Conservation (phyloP, 495 filamentous ascomycete genomes). For the Penicillium egyptiacum region DNA sequence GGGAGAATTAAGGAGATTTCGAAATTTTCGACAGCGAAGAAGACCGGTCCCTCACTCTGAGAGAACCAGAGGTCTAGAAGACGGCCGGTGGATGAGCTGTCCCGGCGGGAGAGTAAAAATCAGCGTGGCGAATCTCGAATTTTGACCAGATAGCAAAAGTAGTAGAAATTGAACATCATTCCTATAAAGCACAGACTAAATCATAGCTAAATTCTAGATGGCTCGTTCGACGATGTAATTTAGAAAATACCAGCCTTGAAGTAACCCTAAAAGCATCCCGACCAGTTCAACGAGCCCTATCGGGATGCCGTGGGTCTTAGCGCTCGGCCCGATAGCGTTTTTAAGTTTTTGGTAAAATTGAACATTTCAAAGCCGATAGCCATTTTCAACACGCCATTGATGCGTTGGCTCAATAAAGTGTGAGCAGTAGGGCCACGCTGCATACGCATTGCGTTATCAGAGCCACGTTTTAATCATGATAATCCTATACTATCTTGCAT, state of each 20-base stretch:
- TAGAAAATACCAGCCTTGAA: background rate
- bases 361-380: background rate
- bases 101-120: background rate
- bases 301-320: constrained; percentile 8
- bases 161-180: background rate
- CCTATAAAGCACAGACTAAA: background rate
- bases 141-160: background rate
- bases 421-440: background rate
- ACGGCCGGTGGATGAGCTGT: background rate
- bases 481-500: background rate
- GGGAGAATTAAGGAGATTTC: background rate
- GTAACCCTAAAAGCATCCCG: background rate
- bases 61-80: background rate
- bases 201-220: background rate
- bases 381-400: background rate
- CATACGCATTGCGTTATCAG: background rate
- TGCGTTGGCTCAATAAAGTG: background rate
- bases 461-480: background rate
- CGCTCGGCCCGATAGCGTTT: constrained; percentile 10
- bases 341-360: background rate
- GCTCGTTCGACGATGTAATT: background rate
- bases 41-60: background rate
- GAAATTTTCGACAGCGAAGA: background rate
- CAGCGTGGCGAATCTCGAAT: constrained; percentile 4
- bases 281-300: background rate